These are phyloP conservation scores for Chlamydomonas reinhardtii DNA, from an alignment of 163 green algal species.

Conservation along the genomic window DNA sequence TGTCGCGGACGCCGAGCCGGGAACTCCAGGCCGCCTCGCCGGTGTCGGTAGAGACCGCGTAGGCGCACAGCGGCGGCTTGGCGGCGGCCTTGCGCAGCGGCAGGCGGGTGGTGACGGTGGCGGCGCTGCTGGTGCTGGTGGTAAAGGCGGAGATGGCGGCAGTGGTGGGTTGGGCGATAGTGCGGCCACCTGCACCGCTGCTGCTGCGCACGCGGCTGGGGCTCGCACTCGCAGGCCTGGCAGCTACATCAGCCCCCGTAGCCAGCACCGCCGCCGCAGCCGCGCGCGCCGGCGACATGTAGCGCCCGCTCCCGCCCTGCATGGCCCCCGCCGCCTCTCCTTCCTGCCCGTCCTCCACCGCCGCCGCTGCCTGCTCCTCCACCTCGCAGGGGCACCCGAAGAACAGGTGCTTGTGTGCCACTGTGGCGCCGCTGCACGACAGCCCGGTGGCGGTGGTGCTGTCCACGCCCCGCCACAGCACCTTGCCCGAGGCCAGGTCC, in stretches of 20 bases:
- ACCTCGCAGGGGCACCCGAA: constrained; percentile 39
- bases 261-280: neutral
- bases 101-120: neutral
- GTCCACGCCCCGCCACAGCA: constrained; percentile 38
- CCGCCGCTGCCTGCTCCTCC: neutral
- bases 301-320: neutral
- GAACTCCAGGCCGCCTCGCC: constrained; percentile 19
- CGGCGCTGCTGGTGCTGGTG: neutral
- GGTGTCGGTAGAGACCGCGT: neutral
- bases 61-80: constrained; percentile 21
- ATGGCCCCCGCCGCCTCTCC: neutral
- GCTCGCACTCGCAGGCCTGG: neutral
- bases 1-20: neutral
- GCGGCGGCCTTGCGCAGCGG: neutral
- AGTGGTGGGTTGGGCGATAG: too few species aligned
- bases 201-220: neutral
- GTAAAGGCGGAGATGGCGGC: neutral
- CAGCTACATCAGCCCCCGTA: neutral
- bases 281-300: neutral
- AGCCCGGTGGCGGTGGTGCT: neutral
- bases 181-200: neutral
- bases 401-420: constrained; percentile 30
- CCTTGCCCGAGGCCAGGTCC: constrained; percentile 17
- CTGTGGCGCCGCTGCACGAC: neutral
- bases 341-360: neutral